Evolutionary conservation across 78 protist species (phyloP).

Genomic region (Protostelium mycophagum): DNA sequence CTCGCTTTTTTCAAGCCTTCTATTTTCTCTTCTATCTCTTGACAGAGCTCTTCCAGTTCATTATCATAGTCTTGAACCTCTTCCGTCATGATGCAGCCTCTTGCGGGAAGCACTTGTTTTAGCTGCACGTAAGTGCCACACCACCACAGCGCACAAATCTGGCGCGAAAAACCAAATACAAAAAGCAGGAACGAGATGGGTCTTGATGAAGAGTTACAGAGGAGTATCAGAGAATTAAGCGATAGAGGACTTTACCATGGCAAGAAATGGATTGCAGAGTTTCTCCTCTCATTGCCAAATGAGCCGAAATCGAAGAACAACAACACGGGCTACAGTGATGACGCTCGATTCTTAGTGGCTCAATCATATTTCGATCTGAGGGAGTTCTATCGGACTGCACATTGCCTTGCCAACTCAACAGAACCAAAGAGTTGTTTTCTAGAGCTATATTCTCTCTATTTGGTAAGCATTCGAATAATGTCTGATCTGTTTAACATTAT

Average conservation of each 20-base stretch:
- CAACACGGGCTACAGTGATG: neutral
- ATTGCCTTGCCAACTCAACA: neutral
- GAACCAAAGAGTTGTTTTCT: constrained; percentile 17
- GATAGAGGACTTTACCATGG: neutral
- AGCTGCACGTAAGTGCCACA: too few relatives aligned
- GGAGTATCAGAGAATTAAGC: neutral
- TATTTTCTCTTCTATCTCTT: neutral
- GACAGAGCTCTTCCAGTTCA: neutral
- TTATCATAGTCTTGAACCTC: neutral
- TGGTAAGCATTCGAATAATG: neutral
- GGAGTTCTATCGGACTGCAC: constrained; percentile 40
- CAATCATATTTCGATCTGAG: constrained; percentile 47
- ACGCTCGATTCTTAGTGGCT: constrained; percentile 11
- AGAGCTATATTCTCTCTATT: constrained; percentile 25
- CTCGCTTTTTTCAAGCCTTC: neutral
- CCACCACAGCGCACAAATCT: too few relatives aligned
- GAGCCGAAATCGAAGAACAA: neutral
- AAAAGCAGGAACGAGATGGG: neutral
- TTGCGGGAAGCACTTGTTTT: too few relatives aligned
- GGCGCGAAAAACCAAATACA: too few relatives aligned
- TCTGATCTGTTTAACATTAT: neutral
- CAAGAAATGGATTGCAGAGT: neutral
- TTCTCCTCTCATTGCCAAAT: neutral
- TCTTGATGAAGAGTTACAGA: neutral
- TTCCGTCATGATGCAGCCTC: too few relatives aligned